A percentile compares a stretch with the other conserved stretches of the same genome.
These are phyloP conservation scores for Miscanthus lutarioriparius DNA, from an alignment of 176 grass and related monocot species.

Conservation along the genomic window DNA sequence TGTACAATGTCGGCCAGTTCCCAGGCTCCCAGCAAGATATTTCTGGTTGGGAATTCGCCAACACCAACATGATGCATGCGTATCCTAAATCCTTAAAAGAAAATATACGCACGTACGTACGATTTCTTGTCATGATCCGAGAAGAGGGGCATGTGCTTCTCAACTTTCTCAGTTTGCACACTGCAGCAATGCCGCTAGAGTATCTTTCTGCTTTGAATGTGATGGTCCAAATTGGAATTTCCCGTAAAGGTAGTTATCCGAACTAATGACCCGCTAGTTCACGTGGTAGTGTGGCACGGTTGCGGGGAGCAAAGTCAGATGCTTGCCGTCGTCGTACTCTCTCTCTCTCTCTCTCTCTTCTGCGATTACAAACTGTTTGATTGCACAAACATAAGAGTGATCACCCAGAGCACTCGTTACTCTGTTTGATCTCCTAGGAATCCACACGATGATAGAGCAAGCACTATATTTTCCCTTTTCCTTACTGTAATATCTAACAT, in stretches of 20 bases:
- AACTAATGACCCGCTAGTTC: not conserved
- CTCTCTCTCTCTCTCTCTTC: not conserved
- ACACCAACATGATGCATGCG: not conserved
- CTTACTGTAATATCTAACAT: too few species aligned
- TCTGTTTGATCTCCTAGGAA: too few species aligned
- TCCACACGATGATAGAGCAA: too few species aligned
- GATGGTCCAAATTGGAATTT: constrained; percentile 11
- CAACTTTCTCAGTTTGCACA: not conserved
- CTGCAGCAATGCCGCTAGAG: not conserved
- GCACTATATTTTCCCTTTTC: too few species aligned
- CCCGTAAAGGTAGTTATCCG: not conserved
- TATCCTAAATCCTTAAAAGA: not conserved
- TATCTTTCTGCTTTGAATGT: constrained; percentile 3
- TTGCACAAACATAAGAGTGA: too few species aligned
- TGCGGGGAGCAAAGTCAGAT: constrained; percentile 38
- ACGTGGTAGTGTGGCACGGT: constrained; percentile 29
- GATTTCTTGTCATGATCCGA: not conserved
- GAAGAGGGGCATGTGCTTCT: not conserved
- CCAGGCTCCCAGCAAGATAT: not conserved
- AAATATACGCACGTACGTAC: not conserved
- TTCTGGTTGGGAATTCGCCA: not conserved
- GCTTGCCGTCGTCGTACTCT: not conserved
- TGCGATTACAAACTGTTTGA: too few species aligned
- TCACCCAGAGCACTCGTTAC: too few species aligned
- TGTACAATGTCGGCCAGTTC: not conserved